phyloP scores from a whole-genome alignment of 2,329 filamentous ascomycete species.

The Sarocladium brachiariae region DNA sequence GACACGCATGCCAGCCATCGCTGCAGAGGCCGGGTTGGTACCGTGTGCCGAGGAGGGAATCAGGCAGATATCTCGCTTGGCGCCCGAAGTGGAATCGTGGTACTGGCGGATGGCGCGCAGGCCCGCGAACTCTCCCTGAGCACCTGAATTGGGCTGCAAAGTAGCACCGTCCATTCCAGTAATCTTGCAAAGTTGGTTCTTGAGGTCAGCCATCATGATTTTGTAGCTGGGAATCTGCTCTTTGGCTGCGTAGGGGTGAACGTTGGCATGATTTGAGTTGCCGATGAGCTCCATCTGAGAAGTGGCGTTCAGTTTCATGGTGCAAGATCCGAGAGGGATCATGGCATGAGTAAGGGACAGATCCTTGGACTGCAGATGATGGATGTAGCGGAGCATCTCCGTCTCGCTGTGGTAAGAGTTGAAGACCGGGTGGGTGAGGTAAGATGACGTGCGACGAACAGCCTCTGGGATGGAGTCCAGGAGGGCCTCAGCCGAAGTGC shows the following conservation, averaged over 20 bases:
- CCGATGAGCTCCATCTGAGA: conserved; percentile 81
- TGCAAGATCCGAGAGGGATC: conserved; percentile 95
- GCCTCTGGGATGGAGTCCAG: conserved; percentile 39
- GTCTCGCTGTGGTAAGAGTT: conserved; percentile 94
- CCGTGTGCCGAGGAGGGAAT: conserved; percentile 94
- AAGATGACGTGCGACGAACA: conserved; percentile 66
- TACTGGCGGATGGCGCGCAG: conserved; percentile 83
- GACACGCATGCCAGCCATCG: conserved; percentile 93
- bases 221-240: conserved; percentile 61
- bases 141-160: conserved; percentile 90
- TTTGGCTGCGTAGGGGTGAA: conserved; percentile 73
- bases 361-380: conserved; percentile 90
- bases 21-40: conserved; percentile 89
- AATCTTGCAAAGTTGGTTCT: conserved; percentile 68
- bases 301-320: conserved; percentile 95
- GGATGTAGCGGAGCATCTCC: conserved; percentile 86
- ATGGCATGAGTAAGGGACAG: conserved; percentile 92
- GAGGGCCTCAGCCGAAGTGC: conserved; percentile 28
- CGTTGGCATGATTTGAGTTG: conserved; percentile 35
- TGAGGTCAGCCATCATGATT: conserved; percentile 64
- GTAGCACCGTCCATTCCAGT: conserved; percentile 88
- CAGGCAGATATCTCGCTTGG: conserved; percentile 82
- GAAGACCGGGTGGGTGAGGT: conserved; percentile 86
- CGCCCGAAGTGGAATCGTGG: conserved; percentile 39
- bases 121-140: conserved; percentile 91